Evolutionary conservation across 345 rosid species (phyloP).

Genomic region (Kernera saxatilis): DNA sequence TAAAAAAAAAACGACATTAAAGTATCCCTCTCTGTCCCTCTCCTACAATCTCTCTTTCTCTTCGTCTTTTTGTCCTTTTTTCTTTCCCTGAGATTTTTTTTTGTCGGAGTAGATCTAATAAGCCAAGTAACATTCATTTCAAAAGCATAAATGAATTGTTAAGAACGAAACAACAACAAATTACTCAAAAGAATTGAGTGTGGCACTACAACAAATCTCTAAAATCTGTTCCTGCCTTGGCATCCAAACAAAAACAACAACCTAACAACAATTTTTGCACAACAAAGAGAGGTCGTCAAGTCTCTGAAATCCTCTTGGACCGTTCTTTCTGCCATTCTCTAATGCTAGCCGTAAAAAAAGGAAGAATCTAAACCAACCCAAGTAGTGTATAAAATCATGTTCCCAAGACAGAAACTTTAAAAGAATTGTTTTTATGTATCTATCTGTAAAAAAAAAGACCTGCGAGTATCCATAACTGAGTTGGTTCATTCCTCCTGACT

Average conservation of each 20-base stretch:
- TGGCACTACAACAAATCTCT: slow-evolving; percentile 11
- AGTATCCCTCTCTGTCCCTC: neutral
- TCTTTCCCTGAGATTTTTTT: neutral
- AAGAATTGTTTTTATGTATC: slow-evolving; percentile 17
- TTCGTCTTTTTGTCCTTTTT: neutral
- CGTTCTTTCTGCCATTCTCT: slow-evolving; percentile 2
- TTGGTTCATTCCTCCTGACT: slow-evolving; percentile 13
- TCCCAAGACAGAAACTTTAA: slow-evolving; percentile 18
- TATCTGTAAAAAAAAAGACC: neutral
- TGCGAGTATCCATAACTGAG: neutral
- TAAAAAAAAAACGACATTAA: neutral
- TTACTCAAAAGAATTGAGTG: slow-evolving; percentile 11
- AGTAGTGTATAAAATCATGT: slow-evolving; percentile 11
- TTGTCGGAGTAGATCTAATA: neutral
- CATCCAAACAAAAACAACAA: neutral
- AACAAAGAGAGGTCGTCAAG: slow-evolving; percentile 3
- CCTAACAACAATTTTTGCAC: slow-evolving; percentile 21
- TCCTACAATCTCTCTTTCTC: neutral
- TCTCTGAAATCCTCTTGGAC: neutral
- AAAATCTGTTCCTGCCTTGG: neutral
- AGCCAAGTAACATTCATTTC: neutral
- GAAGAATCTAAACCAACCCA: slow-evolving; percentile 19
- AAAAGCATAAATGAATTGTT: neutral
- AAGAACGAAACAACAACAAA: slow-evolving; percentile 9
- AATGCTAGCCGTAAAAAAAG: neutral